A percentile compares a stretch with the other conserved stretches of the same genome.
These are phyloP conservation scores for Kwoniella heveanensis DNA, from an alignment of 768 basidiomycete genomes.

Conservation along the genomic window DNA sequence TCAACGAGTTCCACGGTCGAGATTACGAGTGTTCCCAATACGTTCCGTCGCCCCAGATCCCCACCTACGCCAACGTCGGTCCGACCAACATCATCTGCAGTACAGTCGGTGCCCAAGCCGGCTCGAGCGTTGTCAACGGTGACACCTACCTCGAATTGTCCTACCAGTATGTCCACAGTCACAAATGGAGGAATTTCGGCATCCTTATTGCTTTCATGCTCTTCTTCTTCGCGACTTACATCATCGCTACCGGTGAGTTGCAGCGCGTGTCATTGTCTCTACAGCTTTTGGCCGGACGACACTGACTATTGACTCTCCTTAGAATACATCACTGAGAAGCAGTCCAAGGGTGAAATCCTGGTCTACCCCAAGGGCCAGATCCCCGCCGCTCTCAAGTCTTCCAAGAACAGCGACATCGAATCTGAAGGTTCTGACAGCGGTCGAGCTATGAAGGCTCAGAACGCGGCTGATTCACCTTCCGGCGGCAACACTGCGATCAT, in stretches of 20 bases:
- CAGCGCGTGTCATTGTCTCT: too few species aligned
- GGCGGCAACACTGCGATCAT: conserved; percentile 39
- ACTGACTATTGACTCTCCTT: too few species aligned
- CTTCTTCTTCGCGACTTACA: conserved; percentile 48
- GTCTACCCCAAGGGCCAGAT: conserved; percentile 54
- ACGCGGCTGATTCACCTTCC: background rate
- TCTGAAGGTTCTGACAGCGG: conserved; percentile 18
- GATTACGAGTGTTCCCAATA: conserved; percentile 58
- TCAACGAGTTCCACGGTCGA: conserved; percentile 80
- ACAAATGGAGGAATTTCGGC: conserved; percentile 47
- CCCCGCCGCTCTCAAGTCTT: conserved; percentile 36
- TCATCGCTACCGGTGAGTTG: conserved; percentile 46
- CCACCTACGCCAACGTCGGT: conserved; percentile 40
- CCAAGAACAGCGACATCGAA: conserved; percentile 36
- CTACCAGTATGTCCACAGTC: conserved; percentile 16
- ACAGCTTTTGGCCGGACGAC: too few species aligned
- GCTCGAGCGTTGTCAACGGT: conserved; percentile 50
- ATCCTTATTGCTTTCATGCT: conserved; percentile 51
- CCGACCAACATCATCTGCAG: conserved; percentile 41
- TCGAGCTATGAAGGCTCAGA: conserved; percentile 21
- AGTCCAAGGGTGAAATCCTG: conserved; percentile 57
- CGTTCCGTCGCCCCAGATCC: conserved; percentile 41
- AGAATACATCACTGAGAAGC: conserved; percentile 54
- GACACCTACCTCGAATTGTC: conserved; percentile 21
- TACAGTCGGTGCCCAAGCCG: conserved; percentile 46